Percentiles rank a stretch among this genome's conserved stretches.
Conservation (phyloP, 805 yeast genomes). For the Candida methanosorbosa region DNA sequence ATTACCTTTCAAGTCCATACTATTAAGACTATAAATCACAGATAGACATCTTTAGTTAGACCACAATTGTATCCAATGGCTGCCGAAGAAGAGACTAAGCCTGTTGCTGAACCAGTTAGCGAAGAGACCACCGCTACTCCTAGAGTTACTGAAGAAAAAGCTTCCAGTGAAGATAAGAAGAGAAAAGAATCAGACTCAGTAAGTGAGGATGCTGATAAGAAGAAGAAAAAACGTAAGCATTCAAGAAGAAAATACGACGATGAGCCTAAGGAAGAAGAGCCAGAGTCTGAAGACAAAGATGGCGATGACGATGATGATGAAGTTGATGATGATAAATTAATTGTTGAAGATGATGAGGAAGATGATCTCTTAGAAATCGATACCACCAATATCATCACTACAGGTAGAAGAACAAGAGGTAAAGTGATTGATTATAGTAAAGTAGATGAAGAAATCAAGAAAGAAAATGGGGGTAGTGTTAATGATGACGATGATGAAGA, state of each 20-base stretch:
- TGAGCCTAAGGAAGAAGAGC: conserved; percentile 12
- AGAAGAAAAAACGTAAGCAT: conserved; percentile 14
- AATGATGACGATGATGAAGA: conserved; percentile 38
- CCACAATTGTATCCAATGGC: background rate
- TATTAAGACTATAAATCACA: too few relatives aligned
- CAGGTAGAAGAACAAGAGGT: conserved; percentile 87
- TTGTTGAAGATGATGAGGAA: conserved; percentile 61
- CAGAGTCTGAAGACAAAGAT: conserved; percentile 25
- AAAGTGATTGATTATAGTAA: conserved; percentile 77
- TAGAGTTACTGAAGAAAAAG: background rate
- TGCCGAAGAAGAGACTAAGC: background rate
- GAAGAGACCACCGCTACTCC: background rate
- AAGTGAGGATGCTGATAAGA: conserved; percentile 5
- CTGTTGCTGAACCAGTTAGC: background rate
- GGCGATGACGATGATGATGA: conserved; percentile 30
- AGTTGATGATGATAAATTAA: conserved; percentile 42
- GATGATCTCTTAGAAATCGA: conserved; percentile 79
- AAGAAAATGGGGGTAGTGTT: conserved; percentile 14
- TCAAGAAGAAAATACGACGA: conserved; percentile 15
- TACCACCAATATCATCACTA: conserved; percentile 70
- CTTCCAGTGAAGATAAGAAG: background rate
- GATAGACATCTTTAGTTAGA: background rate
- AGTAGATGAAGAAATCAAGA: conserved; percentile 41
- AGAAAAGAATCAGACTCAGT: background rate
- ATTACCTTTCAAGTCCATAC: too few relatives aligned